phyloP scores from a whole-genome alignment of 345 rosid species.

The Erodium maritimum region DNA sequence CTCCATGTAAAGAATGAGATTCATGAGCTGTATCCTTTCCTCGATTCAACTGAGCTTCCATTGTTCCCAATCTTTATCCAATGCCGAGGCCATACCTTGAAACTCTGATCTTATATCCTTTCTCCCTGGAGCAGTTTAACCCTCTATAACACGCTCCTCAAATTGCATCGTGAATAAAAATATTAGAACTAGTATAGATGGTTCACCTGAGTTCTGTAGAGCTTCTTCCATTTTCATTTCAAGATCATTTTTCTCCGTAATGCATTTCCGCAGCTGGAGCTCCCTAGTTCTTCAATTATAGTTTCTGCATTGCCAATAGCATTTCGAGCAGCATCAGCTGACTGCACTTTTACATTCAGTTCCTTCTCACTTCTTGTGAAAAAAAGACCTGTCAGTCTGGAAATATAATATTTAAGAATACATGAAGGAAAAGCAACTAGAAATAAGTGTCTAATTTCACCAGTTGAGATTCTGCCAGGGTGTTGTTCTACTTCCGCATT shows the following conservation, averaged over 20 bases:
- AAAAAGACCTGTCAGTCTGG: conserved; percentile 71
- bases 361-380: conserved; percentile 75
- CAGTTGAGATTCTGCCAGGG: conserved; percentile 56
- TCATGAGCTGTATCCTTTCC: conserved; percentile 87
- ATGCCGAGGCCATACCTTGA: conserved; percentile 78
- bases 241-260: conserved; percentile 69
- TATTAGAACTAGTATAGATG: neutral
- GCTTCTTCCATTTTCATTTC: conserved; percentile 83
- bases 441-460: conserved; percentile 24
- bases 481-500: conserved; percentile 60
- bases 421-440: conserved; percentile 8
- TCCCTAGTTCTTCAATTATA: conserved; percentile 60
- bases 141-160: neutral
- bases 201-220: conserved; percentile 67
- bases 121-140: conserved; percentile 45
- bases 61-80: conserved; percentile 90
- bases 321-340: conserved; percentile 51
- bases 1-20: conserved; percentile 53
- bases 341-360: conserved; percentile 48
- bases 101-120: conserved; percentile 79
- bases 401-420: conserved; percentile 18
- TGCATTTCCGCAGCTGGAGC: conserved; percentile 60
- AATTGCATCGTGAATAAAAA: neutral
- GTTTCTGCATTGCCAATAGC: conserved; percentile 34
- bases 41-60: conserved; percentile 80